Conservation (phyloP, 371 early-diverging fungal species). For the Mortierella sp. region DNA sequence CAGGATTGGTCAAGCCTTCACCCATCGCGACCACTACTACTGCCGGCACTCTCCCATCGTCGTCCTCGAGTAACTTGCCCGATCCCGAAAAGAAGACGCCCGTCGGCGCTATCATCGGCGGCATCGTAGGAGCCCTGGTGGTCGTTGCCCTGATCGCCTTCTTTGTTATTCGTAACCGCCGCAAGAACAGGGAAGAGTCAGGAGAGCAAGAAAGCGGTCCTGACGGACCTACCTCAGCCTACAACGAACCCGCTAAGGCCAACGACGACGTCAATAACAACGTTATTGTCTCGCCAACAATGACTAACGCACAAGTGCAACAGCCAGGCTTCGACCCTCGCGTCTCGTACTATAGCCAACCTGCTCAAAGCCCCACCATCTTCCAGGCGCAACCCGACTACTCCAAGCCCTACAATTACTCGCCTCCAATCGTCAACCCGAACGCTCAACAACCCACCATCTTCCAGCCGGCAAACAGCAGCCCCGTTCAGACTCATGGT, state of each 20-base stretch:
- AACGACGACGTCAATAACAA: not conserved
- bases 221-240: not conserved
- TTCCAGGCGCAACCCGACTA: slow-evolving; percentile 35
- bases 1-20: slow-evolving; percentile 28
- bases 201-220: not conserved
- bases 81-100: slow-evolving; percentile 7
- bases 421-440: slow-evolving; percentile 28
- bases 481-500: not conserved
- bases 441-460: slow-evolving; percentile 29
- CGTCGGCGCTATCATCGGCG: slow-evolving; percentile 47
- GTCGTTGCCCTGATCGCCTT: slow-evolving; percentile 37
- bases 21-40: not conserved
- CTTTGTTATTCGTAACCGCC: slow-evolving; percentile 37
- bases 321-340: slow-evolving; percentile 10
- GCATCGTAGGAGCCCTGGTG: slow-evolving; percentile 44
- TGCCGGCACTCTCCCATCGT: not conserved
- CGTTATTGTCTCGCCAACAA: not conserved
- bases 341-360: not conserved
- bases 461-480: slow-evolving; percentile 34
- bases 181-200: slow-evolving; percentile 3
- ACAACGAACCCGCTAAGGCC: not conserved
- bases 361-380: slow-evolving; percentile 12
- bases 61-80: too few relatives aligned
- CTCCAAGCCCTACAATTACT: slow-evolving; percentile 18
- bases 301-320: not conserved